Base-by-base conservation (phyloP, 192 early-diverging fungal species). In the Irineochytrium annulatum region DNA sequence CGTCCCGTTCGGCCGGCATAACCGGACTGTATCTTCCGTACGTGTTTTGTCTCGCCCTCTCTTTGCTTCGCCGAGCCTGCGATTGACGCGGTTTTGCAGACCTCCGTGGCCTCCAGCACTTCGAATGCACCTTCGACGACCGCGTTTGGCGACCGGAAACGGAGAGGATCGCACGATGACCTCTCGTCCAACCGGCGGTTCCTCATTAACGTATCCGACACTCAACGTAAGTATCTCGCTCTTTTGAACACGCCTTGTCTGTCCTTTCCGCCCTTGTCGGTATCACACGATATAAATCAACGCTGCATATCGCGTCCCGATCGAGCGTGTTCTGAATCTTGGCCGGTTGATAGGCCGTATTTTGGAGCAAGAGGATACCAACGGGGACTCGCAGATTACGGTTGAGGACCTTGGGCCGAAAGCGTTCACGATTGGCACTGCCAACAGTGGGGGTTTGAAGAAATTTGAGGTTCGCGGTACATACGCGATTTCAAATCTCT, bases 311-410 rank as follows among this genome's bases (percentile, higher is more conserved):
- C 30, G 8, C 14, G 0, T 0, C 22, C 8, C 30, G 28, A 56
- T 6, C 22, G 22, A 2, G 28, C 19, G 53, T 41, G 16, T 24
- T 26, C 17, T 14, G 16, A 20, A 67, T 68, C 58, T 1, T 16
- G 34, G 33, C 0, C 14, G 28, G 27, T 39, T 4, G 16, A 46
- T 31, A 77, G 70, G 64, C 51, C 59, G 70, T 30, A 79, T 98
- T 4, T 73, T 98, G 30, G 85, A 77, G 54, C 95, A 98, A 60
- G 95, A 98, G 68, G 95, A 98, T 67, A 94, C 94, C 0, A 88
- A 97, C 73, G 89, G 89, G 27, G 91, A 98, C 60, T 88, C 80
- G 65, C 95, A 97, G 65, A 97, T 98, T 52, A 98, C 95, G 1
- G 77, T 98, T 29, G 82, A 89, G 54, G 95, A 98, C 72, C 57